These are phyloP conservation scores for Ascochyta koolunga DNA, from an alignment of 2,329 filamentous ascomycete genomes.

Conservation along the genomic window DNA sequence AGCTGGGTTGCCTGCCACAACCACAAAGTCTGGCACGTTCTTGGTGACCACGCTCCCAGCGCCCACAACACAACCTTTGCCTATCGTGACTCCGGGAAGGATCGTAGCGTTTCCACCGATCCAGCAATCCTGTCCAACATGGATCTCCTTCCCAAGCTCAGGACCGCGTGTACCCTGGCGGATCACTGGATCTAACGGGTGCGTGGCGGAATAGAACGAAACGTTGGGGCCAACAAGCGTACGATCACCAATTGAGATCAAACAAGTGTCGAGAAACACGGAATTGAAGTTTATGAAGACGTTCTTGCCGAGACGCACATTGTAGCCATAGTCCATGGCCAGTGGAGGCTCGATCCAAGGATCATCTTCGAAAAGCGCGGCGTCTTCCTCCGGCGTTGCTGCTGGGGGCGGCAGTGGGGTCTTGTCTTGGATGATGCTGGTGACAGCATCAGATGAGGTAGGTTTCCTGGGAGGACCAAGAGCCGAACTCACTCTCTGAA, in stretches of 20 bases:
- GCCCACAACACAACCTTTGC: slow-evolving; percentile 74
- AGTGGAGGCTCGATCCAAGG: slow-evolving; percentile 75
- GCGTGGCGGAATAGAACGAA: slow-evolving; percentile 74
- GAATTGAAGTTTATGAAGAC: slow-evolving; percentile 80
- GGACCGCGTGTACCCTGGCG: slow-evolving; percentile 78
- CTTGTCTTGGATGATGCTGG: slow-evolving; percentile 67
- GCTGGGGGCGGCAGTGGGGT: slow-evolving; percentile 67
- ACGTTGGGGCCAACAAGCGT: slow-evolving; percentile 82
- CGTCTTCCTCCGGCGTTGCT: slow-evolving; percentile 67
- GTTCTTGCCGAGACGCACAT: slow-evolving; percentile 71
- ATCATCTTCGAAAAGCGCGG: slow-evolving; percentile 65
- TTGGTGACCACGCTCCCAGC: slow-evolving; percentile 87
- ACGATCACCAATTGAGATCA: slow-evolving; percentile 75
- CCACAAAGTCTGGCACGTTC: slow-evolving; percentile 68
- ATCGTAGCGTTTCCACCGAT: slow-evolving; percentile 61
- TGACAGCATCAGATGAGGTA: slow-evolving; percentile 16
- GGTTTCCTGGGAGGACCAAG: neutral
- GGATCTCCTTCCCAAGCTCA: slow-evolving; percentile 75
- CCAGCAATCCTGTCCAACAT: slow-evolving; percentile 72
- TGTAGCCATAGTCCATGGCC: slow-evolving; percentile 77
- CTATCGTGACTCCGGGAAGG: slow-evolving; percentile 78
- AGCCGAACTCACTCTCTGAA: slow-evolving; percentile 69
- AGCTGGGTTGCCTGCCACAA: slow-evolving; percentile 72
- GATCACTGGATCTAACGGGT: slow-evolving; percentile 76
- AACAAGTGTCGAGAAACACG: slow-evolving; percentile 77